Conservation (phyloP, 2,329 filamentous ascomycete species). For the Madurella fahalii region DNA sequence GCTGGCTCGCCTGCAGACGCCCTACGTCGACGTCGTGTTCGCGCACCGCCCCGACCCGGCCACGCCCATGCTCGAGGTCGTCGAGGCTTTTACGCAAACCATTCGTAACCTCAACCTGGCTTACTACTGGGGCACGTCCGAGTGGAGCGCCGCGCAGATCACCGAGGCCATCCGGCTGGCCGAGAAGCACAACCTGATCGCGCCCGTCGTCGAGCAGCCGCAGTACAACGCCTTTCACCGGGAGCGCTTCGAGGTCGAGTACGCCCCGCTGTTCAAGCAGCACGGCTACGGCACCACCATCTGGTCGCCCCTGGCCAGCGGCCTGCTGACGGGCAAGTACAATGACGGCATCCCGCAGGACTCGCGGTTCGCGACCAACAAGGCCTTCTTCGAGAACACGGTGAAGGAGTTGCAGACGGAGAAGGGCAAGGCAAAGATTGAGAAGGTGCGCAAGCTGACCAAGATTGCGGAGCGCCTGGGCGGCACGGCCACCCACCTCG, state of each 20-base stretch:
- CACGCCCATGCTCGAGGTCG: conserved; percentile 59
- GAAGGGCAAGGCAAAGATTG: conserved; percentile 48
- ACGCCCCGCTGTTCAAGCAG: conserved; percentile 52
- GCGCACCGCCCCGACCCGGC: conserved; percentile 55
- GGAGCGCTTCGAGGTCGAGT: conserved; percentile 59
- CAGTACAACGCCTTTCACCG: conserved; percentile 61
- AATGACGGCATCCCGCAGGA: conserved; percentile 58
- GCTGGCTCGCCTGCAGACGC: conserved; percentile 53
- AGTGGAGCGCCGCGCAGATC: conserved; percentile 58
- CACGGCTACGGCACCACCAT: conserved; percentile 52
- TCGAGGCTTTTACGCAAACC: conserved; percentile 45
- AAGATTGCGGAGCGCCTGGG: conserved; percentile 61
- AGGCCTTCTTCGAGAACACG: conserved; percentile 48
- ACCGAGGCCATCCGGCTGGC: conserved; percentile 53
- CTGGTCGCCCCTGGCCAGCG: conserved; percentile 53
- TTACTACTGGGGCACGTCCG: conserved; percentile 61
- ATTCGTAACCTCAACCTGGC: conserved; percentile 54
- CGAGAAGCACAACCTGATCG: conserved; percentile 56
- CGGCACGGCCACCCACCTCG: conserved; percentile 49
- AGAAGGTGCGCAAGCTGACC: conserved; percentile 56
- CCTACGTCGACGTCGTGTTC: conserved; percentile 62
- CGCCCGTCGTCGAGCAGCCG: conserved; percentile 43
- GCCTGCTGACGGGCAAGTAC: conserved; percentile 60
- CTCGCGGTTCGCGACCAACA: conserved; percentile 56
- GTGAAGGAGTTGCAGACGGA: conserved; percentile 48